Conservation (phyloP, 495 filamentous ascomycete genomes). For the Tuber umbilicatum region DNA sequence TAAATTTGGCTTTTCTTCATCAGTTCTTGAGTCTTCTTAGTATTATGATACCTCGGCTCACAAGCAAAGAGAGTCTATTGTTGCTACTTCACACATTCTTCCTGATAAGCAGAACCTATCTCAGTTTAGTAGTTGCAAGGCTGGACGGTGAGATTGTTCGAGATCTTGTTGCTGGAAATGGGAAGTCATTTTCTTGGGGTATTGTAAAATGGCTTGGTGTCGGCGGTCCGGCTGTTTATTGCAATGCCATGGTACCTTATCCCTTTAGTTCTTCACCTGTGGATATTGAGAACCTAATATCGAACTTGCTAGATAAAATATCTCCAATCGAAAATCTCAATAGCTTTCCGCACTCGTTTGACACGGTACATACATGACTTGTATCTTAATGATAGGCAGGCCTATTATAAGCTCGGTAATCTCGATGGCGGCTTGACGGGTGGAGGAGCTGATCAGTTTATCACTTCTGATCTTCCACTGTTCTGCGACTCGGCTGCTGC, state of each 20-base stretch:
- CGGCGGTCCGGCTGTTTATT: constrained; percentile 47
- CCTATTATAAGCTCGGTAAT: constrained; percentile 93
- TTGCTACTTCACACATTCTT: constrained; percentile 82
- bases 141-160: constrained; percentile 94
- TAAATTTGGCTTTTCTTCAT: constrained; percentile 97
- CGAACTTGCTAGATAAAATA: constrained; percentile 68
- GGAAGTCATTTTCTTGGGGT: constrained; percentile 78
- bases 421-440: constrained; percentile 80
- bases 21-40: constrained; percentile 91
- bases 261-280: background rate
- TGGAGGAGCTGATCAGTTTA: constrained; percentile 90
- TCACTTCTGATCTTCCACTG: constrained; percentile 90
- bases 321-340: constrained; percentile 94
- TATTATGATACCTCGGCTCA: constrained; percentile 95
- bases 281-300: constrained; percentile 14
- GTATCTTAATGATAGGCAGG: constrained; percentile 86
- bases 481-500: constrained; percentile 92
- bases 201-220: constrained; percentile 77
- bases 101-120: constrained; percentile 77
- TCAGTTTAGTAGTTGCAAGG: constrained; percentile 84
- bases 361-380: constrained; percentile 97
- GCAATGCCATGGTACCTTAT: constrained; percentile 39
- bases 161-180: constrained; percentile 90
- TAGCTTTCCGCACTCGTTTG: constrained; percentile 91
- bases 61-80: constrained; percentile 86